Conservation (phyloP, 495 filamentous ascomycete genomes). For the Neurospora pannonica region DNA sequence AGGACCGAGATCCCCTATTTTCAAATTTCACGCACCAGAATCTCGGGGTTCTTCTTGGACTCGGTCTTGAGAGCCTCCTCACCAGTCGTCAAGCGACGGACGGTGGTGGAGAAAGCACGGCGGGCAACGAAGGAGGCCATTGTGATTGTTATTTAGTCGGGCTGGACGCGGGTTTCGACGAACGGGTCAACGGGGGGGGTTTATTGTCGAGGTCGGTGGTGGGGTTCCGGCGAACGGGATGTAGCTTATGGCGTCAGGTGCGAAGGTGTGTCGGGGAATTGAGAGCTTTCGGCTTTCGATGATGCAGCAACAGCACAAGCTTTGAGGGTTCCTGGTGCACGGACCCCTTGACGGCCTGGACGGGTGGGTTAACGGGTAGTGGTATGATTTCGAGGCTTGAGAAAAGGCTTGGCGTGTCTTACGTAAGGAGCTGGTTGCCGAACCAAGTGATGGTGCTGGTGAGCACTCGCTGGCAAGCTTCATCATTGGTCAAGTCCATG, state of each 20-base stretch:
- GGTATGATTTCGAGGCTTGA: slow-evolving; percentile 15
- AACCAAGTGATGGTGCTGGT: background rate
- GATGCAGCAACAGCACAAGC: slow-evolving; percentile 5
- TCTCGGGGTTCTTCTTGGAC: slow-evolving; percentile 45
- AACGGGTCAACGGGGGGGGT: slow-evolving; percentile 4
- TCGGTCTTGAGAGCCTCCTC: slow-evolving; percentile 37
- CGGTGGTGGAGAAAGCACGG: slow-evolving; percentile 37
- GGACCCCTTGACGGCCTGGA: background rate
- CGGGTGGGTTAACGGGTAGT: background rate
- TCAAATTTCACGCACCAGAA: slow-evolving; percentile 34
- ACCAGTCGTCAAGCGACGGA: slow-evolving; percentile 30
- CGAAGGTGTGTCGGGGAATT: background rate
- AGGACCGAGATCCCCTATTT: background rate
- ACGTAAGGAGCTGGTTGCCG: slow-evolving; percentile 4
- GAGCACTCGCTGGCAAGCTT: background rate
- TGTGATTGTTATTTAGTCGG: slow-evolving; percentile 8
- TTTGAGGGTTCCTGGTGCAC: slow-evolving; percentile 1
- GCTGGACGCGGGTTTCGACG: background rate
- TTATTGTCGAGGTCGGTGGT: slow-evolving; percentile 8
- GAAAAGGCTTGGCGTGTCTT: slow-evolving; percentile 7
- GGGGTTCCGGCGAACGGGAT: slow-evolving; percentile 1
- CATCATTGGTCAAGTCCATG: background rate
- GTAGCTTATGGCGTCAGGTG: background rate
- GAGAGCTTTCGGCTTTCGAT: slow-evolving; percentile 1
- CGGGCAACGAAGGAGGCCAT: slow-evolving; percentile 42